phyloP scores from a whole-genome alignment of 2,329 filamentous ascomycete species.

The Incumbomyces delicatus region DNA sequence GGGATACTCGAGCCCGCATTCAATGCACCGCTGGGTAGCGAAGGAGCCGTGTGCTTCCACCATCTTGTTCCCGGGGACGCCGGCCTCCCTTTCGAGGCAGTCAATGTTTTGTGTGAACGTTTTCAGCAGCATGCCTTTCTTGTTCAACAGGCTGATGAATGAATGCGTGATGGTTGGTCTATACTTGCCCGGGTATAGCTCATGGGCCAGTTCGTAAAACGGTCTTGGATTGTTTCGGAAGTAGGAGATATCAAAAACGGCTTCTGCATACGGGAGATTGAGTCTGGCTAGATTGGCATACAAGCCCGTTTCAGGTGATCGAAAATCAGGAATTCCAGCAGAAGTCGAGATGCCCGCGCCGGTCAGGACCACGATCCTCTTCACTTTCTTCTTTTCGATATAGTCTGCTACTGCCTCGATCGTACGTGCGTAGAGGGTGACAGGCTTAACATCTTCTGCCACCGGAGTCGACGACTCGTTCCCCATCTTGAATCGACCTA shows the following conservation, averaged over 20 bases:
- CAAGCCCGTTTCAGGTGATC: conserved; percentile 83
- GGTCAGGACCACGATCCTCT: conserved; percentile 75
- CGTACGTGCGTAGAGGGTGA: conserved; percentile 57
- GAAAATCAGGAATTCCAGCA: conserved; percentile 78
- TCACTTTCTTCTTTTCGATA: conserved; percentile 59
- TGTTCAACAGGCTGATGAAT: conserved; percentile 73
- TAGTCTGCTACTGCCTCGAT: conserved; percentile 69
- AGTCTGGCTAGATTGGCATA: conserved; percentile 85
- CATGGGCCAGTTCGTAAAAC: conserved; percentile 85
- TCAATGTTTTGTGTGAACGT: conserved; percentile 98
- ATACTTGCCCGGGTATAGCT: conserved; percentile 85
- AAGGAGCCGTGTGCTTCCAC: conserved; percentile 95
- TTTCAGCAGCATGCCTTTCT: conserved; percentile 69
- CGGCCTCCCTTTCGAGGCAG: conserved; percentile 79
- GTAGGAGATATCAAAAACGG: conserved; percentile 86
- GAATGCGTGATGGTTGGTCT: conserved; percentile 81
- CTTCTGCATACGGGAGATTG: conserved; percentile 79
- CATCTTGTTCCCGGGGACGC: conserved; percentile 69
- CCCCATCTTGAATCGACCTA: conserved; percentile 57
- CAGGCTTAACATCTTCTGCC: conserved; percentile 53
- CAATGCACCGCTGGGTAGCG: conserved; percentile 80
- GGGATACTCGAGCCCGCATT: conserved; percentile 66
- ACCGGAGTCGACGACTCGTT: conserved; percentile 66
- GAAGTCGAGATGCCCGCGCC: conserved; percentile 67
- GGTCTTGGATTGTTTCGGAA: conserved; percentile 76